Conservation (phyloP, 1,139 yeast species). For the Geotrichum fermentans region DNA sequence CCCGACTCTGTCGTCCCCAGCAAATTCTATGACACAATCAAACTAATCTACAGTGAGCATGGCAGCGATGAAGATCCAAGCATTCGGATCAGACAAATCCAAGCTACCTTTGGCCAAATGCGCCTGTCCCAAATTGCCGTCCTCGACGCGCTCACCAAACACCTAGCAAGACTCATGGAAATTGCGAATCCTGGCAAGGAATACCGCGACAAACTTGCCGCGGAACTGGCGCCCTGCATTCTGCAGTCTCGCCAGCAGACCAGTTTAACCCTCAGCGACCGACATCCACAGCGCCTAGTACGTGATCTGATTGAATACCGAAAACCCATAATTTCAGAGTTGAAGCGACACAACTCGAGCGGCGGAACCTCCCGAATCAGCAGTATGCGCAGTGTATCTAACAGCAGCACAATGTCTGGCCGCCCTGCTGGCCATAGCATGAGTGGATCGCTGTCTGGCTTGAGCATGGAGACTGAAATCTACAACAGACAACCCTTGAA, state of each 20-base stretch:
- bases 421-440: not conserved
- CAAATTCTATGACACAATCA: conserved; percentile 60
- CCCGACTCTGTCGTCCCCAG: conserved; percentile 76
- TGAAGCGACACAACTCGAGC: conserved; percentile 7
- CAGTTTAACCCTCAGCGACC: conserved; percentile 49
- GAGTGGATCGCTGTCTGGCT: not conserved
- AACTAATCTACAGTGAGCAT: conserved; percentile 61
- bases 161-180: conserved; percentile 58
- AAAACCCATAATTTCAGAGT: conserved; percentile 2
- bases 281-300: conserved; percentile 55
- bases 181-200: conserved; percentile 50
- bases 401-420: not conserved
- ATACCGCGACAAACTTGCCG: conserved; percentile 51
- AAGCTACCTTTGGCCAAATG: conserved; percentile 59
- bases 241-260: conserved; percentile 52
- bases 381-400: not conserved
- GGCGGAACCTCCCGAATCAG: not conserved
- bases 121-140: conserved; percentile 74
- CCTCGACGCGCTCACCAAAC: conserved; percentile 71
- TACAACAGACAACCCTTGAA: conserved; percentile 1
- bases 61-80: conserved; percentile 42
- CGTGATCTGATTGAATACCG: conserved; percentile 59
- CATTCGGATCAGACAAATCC: conserved; percentile 54
- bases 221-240: conserved; percentile 62
- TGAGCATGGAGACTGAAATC: not conserved